Evolutionary conservation across 2,329 filamentous ascomycete genomes (phyloP).

Genomic region (Juglanconis oblonga): DNA sequence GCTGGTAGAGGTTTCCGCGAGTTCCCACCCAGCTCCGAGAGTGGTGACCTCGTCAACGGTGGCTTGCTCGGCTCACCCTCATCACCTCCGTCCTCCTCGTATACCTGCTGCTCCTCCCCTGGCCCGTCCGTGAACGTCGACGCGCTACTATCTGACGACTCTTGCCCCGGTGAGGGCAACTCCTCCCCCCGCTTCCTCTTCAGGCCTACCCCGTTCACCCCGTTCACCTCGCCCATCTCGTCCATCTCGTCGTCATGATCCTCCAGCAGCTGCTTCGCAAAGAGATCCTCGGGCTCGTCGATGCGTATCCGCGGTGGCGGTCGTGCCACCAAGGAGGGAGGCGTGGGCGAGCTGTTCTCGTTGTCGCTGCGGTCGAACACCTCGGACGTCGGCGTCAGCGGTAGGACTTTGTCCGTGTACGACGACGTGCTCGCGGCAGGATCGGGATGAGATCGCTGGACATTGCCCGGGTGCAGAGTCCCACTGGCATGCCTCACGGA

Average conservation of each 20-base stretch:
- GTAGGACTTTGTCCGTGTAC: conserved; percentile 30
- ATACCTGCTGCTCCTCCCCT: not conserved
- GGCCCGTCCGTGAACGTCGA: not conserved
- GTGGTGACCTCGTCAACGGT: conserved; percentile 17
- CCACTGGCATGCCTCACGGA: not conserved
- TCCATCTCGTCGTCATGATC: not conserved
- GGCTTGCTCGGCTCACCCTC: conserved; percentile 6
- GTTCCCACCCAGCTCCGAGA: conserved; percentile 17
- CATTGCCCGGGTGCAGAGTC: not conserved
- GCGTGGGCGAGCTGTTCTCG: conserved; percentile 11
- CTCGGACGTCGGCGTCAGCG: conserved; percentile 30
- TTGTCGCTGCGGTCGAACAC: conserved; percentile 22
- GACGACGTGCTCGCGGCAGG: conserved; percentile 9
- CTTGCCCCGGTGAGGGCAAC: not conserved
- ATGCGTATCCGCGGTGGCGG: conserved; percentile 11
- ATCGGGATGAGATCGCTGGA: not conserved
- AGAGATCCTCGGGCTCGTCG: not conserved
- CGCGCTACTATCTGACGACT: conserved; percentile 1
- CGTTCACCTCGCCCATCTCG: not conserved
- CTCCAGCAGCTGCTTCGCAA: not conserved
- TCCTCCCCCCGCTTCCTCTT: not conserved
- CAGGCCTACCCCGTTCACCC: not conserved
- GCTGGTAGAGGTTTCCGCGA: conserved; percentile 32
- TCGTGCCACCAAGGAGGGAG: conserved; percentile 13
- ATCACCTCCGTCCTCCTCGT: not conserved